Percentiles rank a stretch among this genome's conserved stretches.
Evolutionary conservation across 441 rosid genomes (phyloP).

Genomic region (Gossypium schwendimanii): DNA sequence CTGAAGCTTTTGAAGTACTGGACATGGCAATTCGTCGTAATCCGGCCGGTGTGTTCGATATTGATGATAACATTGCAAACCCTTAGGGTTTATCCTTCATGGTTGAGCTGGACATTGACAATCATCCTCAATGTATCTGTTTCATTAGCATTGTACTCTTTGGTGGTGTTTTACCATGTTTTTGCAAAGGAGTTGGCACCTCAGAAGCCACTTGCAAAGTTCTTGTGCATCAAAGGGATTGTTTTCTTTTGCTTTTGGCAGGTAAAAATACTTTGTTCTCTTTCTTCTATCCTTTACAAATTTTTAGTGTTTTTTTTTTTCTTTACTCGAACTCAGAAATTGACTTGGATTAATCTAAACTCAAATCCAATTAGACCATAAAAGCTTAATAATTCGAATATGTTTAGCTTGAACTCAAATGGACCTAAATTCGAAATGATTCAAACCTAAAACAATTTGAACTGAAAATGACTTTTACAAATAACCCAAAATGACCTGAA

Average conservation of each 20-base stretch:
- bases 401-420: no score
- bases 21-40: conserved; percentile 92
- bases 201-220: conserved; percentile 90
- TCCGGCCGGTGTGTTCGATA: conserved; percentile 78
- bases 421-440: no score
- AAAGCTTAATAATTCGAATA: no score
- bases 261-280: conserved; percentile 33
- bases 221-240: conserved; percentile 95
- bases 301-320: background rate
- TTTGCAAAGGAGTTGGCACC: conserved; percentile 90
- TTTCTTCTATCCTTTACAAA: background rate
- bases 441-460: no score
- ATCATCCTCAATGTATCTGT: conserved; percentile 78
- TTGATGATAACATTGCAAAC: conserved; percentile 70
- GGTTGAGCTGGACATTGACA: conserved; percentile 95
- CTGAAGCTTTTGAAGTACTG: conserved; percentile 72
- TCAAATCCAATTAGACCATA: no score
- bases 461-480: no score
- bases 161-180: conserved; percentile 85
- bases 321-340: no score
- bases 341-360: no score
- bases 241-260: conserved; percentile 99
- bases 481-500: no score
- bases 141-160: conserved; percentile 78
- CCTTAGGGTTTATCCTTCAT: conserved; percentile 65